Conservation (phyloP, 768 basidiomycete genomes). For the Pleurotus tuber-regium region DNA sequence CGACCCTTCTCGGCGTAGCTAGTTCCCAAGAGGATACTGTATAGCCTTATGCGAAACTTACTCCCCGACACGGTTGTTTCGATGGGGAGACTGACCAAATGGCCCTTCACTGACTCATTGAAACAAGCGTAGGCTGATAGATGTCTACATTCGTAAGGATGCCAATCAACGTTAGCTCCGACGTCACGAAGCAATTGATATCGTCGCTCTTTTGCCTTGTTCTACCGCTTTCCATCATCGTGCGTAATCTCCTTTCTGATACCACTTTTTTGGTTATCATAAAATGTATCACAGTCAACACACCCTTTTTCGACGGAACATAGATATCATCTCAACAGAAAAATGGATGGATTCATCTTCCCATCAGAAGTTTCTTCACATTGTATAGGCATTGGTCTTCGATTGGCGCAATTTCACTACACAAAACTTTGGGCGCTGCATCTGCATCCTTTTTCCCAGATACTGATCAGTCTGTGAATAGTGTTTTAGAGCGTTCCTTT, state of each 20-base stretch:
- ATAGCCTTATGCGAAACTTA: too few relatives aligned
- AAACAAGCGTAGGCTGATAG: neutral
- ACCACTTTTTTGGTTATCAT: too few relatives aligned
- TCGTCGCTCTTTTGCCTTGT: neutral
- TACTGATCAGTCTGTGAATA: too few relatives aligned
- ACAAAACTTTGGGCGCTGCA: too few relatives aligned
- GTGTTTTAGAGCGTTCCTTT: too few relatives aligned
- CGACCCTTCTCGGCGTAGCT: neutral
- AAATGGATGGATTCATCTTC: too few relatives aligned
- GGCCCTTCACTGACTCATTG: neutral
- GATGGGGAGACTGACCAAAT: neutral
- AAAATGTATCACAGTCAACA: neutral
- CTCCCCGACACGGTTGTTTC: neutral
- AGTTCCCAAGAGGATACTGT: neutral
- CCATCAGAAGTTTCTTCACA: too few relatives aligned
- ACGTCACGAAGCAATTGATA: neutral
- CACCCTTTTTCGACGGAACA: conserved; percentile 4
- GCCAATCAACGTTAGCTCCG: neutral
- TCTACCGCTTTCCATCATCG: neutral
- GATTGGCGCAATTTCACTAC: too few relatives aligned
- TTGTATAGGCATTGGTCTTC: too few relatives aligned
- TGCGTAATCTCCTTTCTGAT: neutral
- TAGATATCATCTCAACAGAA: neutral
- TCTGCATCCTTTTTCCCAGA: too few relatives aligned
- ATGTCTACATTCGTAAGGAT: neutral